Evolutionary conservation across 1,284 basidiomycete species (phyloP).

Genomic region (Ganoderma lingzhi): DNA sequence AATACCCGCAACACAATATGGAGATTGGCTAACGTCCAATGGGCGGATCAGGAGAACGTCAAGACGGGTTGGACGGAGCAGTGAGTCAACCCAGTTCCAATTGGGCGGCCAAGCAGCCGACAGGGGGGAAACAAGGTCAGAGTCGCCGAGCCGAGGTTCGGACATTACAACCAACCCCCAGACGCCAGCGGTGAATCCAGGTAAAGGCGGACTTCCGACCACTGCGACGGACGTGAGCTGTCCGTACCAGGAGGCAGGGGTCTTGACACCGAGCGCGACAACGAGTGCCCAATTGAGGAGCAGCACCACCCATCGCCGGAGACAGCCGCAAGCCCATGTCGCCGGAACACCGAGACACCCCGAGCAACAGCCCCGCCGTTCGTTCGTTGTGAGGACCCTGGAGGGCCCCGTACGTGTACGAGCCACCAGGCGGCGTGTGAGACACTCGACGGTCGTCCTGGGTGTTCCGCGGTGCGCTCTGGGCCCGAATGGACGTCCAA

Average conservation of each 20-base stretch:
- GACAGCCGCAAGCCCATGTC: not conserved
- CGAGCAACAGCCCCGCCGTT: not conserved
- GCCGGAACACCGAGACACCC: not conserved
- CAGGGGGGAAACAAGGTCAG: not conserved
- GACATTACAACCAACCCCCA: not conserved
- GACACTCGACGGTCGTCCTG: not conserved
- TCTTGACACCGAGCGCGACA: not conserved
- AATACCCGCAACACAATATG: not conserved
- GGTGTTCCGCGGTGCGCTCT: not conserved
- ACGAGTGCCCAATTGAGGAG: not conserved
- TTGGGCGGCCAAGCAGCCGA: no score
- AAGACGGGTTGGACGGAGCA: no score
- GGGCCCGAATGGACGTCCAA: not conserved
- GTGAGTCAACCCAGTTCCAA: no score
- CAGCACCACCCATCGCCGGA: not conserved
- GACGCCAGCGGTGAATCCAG: not conserved
- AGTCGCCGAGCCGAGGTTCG: not conserved
- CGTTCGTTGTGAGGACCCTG: not conserved
- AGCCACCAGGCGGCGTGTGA: not conserved
- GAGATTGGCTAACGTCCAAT: not conserved
- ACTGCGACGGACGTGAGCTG: slow-evolving; percentile 6
- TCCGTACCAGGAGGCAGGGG: not conserved
- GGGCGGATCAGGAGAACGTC: not conserved
- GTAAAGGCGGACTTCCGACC: not conserved
- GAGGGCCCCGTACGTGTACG: not conserved